Percentiles rank a stretch among this genome's conserved stretches.
These are phyloP conservation scores for Macrotyloma uniflorum DNA, from an alignment of 306 rosid species.

Conservation along the genomic window DNA sequence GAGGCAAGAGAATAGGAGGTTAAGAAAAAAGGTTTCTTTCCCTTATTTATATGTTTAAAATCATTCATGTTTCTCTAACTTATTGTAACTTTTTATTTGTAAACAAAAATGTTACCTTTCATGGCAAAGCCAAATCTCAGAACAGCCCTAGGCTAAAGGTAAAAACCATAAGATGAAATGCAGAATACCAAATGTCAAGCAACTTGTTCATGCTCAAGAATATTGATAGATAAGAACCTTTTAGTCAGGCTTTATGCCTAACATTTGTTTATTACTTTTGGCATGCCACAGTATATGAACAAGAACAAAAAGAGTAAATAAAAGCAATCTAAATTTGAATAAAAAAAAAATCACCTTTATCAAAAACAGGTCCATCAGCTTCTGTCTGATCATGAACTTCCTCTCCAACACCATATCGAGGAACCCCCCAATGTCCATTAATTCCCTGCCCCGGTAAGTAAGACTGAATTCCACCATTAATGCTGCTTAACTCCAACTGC, in stretches of 20 bases:
- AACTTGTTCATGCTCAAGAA: not conserved
- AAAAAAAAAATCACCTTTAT: not conserved
- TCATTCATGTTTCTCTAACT: not conserved
- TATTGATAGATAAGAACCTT: too few relatives aligned
- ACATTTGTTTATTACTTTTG: not conserved
- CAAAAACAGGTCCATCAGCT: not conserved
- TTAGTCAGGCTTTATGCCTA: too few relatives aligned
- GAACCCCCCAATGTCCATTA: not conserved
- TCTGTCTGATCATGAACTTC: not conserved
- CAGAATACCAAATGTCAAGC: too few relatives aligned
- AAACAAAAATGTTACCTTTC: not conserved
- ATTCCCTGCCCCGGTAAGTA: not conserved
- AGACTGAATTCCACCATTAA: not conserved
- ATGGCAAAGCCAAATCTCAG: too few relatives aligned
- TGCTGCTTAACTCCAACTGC: not conserved
- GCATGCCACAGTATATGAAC: not conserved
- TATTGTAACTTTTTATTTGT: not conserved
- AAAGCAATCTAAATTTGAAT: not conserved
- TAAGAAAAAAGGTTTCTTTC: constrained; percentile 1
- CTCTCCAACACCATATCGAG: not conserved
- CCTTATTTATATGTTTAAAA: not conserved
- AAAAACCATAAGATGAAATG: too few relatives aligned
- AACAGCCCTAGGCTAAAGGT: too few relatives aligned
- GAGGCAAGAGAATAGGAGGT: not conserved
- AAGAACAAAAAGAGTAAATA: not conserved